Conservation (phyloP, 1,284 basidiomycete genomes). For the Dichomitus squalens region DNA sequence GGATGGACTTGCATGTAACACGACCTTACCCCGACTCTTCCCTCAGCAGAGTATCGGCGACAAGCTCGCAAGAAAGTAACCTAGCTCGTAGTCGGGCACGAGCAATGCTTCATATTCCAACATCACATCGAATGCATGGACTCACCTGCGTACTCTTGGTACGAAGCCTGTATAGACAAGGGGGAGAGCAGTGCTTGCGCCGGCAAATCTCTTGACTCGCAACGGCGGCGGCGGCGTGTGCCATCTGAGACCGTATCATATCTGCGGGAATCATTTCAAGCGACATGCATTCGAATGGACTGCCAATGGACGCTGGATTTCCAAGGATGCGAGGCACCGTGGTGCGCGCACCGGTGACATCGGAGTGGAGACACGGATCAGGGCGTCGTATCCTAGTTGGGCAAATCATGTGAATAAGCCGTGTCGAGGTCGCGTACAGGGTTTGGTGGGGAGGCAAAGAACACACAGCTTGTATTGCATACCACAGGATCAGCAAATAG, state of each 20-base stretch:
- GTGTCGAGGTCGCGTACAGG: conserved; percentile 10
- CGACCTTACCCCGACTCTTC: conserved; percentile 1
- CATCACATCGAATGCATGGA: neutral
- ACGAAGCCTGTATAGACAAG: conserved; percentile 4
- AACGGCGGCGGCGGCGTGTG: neutral
- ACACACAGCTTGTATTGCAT: too few relatives aligned
- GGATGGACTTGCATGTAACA: neutral
- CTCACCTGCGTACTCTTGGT: conserved; percentile 6
- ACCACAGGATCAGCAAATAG: too few relatives aligned
- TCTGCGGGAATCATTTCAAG: neutral
- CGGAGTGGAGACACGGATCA: conserved; percentile 13
- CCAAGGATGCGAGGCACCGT: neutral
- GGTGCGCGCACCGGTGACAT: conserved; percentile 6
- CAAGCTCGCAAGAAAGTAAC: conserved; percentile 1
- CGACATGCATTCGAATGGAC: conserved; percentile 8
- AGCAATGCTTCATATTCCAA: neutral
- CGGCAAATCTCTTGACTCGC: neutral
- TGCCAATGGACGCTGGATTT: too few relatives aligned
- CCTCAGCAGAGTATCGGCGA: neutral
- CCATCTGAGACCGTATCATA: conserved; percentile 9
- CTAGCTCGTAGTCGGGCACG: conserved; percentile 6
- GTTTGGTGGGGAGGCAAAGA: conserved; percentile 4
- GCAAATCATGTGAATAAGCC: conserved; percentile 1
- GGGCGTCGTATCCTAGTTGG: conserved; percentile 13
- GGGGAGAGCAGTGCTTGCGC: neutral